These are phyloP conservation scores for Rhodotorula sp. DNA, from an alignment of 1,284 basidiomycete species.

Conservation along the genomic window DNA sequence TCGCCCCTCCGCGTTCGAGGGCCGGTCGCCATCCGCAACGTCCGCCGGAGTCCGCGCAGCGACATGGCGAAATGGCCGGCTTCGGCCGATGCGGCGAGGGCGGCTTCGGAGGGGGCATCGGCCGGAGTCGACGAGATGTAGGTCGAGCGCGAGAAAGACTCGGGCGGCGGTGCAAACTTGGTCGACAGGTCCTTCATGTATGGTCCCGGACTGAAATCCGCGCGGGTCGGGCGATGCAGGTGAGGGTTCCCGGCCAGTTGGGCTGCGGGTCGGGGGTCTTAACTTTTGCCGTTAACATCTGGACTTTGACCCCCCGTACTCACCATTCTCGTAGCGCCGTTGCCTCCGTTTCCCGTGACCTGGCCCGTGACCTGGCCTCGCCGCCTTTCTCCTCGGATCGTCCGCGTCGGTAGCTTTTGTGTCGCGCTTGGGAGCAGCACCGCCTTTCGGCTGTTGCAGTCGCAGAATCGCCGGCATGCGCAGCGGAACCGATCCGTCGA, in stretches of 20 bases:
- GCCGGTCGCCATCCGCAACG: slow-evolving; percentile 12
- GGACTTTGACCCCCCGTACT: background rate
- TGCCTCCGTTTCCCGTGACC: slow-evolving; percentile 24
- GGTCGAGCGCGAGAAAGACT: slow-evolving; percentile 31
- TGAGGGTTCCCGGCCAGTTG: slow-evolving; percentile 37
- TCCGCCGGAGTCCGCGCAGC: slow-evolving; percentile 20
- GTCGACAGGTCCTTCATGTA: slow-evolving; percentile 19
- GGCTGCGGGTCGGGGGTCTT: slow-evolving; percentile 11
- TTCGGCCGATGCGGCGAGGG: background rate
- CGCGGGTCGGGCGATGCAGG: slow-evolving; percentile 26
- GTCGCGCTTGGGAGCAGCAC: slow-evolving; percentile 3
- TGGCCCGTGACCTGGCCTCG: slow-evolving; percentile 11
- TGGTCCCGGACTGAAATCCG: slow-evolving; percentile 28
- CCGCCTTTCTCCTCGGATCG: background rate
- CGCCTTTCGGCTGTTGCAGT: slow-evolving; percentile 1
- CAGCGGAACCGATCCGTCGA: slow-evolving; percentile 18
- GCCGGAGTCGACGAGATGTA: slow-evolving; percentile 20
- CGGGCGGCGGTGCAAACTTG: slow-evolving; percentile 30
- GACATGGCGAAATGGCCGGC: slow-evolving; percentile 32
- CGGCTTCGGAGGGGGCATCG: background rate
- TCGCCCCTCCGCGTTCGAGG: background rate
- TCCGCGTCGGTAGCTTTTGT: background rate
- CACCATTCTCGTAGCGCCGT: slow-evolving; percentile 34
- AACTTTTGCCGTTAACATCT: too few species aligned
- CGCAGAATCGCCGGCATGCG: slow-evolving; percentile 31